These are phyloP conservation scores for Mycena olivaceomarginata DNA, from an alignment of 768 basidiomycete species.

Conservation along the genomic window DNA sequence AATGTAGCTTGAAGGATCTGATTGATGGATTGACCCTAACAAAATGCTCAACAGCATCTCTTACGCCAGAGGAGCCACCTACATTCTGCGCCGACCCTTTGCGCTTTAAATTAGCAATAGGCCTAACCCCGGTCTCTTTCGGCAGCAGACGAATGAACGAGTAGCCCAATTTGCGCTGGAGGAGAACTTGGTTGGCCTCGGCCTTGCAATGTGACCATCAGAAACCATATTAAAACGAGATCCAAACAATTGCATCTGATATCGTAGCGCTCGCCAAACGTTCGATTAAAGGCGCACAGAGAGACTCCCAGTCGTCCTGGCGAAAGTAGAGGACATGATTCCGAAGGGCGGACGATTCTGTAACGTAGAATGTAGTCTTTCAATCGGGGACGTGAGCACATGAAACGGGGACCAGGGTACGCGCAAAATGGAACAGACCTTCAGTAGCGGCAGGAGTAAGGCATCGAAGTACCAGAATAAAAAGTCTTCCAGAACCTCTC, in stretches of 20 bases:
- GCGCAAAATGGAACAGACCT: slow-evolving; percentile 63
- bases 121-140: slow-evolving; percentile 95
- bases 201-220: slow-evolving; percentile 58
- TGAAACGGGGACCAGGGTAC: neutral
- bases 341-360: slow-evolving; percentile 91
- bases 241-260: slow-evolving; percentile 70
- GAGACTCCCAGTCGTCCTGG: slow-evolving; percentile 93
- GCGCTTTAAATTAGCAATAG: slow-evolving; percentile 92
- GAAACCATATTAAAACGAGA: neutral
- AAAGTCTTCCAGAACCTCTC: slow-evolving; percentile 91
- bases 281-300: slow-evolving; percentile 89
- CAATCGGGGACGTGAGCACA: slow-evolving; percentile 9
- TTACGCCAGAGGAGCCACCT: neutral
- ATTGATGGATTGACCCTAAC: slow-evolving; percentile 80
- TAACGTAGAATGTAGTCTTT: slow-evolving; percentile 95
- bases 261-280: slow-evolving; percentile 83
- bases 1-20: slow-evolving; percentile 90
- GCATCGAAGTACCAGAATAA: slow-evolving; percentile 96
- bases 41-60: neutral
- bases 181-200: slow-evolving; percentile 79
- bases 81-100: slow-evolving; percentile 61
- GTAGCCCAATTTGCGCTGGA: slow-evolving; percentile 86
- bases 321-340: slow-evolving; percentile 93
- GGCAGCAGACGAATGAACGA: slow-evolving; percentile 93
- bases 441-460: slow-evolving; percentile 86